Conservation (phyloP, 805 yeast species). For the Grigorovia yakushimaensis region DNA sequence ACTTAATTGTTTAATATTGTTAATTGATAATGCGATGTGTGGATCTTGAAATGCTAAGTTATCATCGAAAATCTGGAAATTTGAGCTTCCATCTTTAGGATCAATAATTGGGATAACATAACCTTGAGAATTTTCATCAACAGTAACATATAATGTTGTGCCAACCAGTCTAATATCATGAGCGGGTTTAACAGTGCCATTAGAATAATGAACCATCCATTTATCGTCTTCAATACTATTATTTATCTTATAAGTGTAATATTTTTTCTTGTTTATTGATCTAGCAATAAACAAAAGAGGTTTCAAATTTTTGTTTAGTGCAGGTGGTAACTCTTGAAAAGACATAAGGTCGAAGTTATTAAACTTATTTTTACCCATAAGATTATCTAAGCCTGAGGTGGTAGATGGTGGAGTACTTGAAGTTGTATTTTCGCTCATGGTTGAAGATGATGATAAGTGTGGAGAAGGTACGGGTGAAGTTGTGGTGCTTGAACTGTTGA, state of each 20-base stretch:
- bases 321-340: constrained; percentile 9
- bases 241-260: constrained; percentile 7
- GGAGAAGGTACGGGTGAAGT: constrained; percentile 1
- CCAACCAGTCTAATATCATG: constrained; percentile 3
- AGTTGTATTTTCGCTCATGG: background rate
- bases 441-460: background rate
- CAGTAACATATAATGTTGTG: background rate
- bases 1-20: background rate
- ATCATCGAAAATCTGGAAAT: constrained; percentile 1
- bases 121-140: background rate
- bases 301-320: constrained; percentile 6
- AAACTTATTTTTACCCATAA: background rate
- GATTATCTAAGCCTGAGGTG: background rate
- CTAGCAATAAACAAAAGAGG: constrained; percentile 11
- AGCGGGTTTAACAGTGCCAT: background rate
- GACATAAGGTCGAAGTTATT: background rate
- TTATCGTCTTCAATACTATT: background rate
- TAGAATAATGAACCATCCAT: background rate
- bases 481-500: background rate
- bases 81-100: background rate
- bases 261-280: constrained; percentile 10
- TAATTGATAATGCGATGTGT: constrained; percentile 1
- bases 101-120: constrained; percentile 1
- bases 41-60: constrained; percentile 6
- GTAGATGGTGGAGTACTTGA: background rate